Base-by-base conservation (phyloP, 2,329 filamentous ascomycete genomes). In the Tolypocladium ovalisporum region DNA sequence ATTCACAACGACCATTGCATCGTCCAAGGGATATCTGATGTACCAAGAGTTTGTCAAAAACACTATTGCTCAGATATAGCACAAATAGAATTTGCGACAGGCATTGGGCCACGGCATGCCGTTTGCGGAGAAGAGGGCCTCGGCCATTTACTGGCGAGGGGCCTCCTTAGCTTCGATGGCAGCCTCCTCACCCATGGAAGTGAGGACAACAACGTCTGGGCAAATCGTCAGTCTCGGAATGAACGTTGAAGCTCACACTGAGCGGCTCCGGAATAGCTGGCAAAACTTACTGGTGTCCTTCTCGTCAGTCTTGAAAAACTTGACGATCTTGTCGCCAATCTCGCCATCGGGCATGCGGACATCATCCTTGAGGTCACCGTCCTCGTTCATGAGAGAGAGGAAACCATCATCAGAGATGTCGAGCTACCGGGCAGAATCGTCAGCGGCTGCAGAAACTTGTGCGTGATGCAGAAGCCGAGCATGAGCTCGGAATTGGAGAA, bases 161-260 rank as follows among this genome's bases (percentile, higher is more conserved):
- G 89, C 90, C 80, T 97, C 92, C 86, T 97, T 97, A 78, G 86
- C 88, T 73, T 97, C 92, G 74, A 97, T 87, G 71, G 87, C 88
- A 68, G 83, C 79, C 83, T 97, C 89, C 80, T 99, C 93, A 73
- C 89, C 89, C 94, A 99, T 99, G 74, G 94, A 86, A 69, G 90
- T 89, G 73, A 96, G 88, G 74, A 99, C 85, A 69, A 93, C 88
- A 69, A 97, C 87, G 78, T 91, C 91, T 96, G 63, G 24, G n/a
- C 37, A n/a, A 56, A 12, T 34, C 35, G 71, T 66, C 55, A 67
- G 60, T 12, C 22, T 49, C 32, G n/a, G 34, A 27, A 24, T 19
- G 34, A 27, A 52, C 3, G 34, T 12, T 34, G n/a, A 27, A 17
- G n/a, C 34, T 8, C 34, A n/a, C 37, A 17, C 24, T 4, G 13